Conservation (phyloP, 2,329 filamentous ascomycete species). For the Pseudogymnoascus sp. region DNA sequence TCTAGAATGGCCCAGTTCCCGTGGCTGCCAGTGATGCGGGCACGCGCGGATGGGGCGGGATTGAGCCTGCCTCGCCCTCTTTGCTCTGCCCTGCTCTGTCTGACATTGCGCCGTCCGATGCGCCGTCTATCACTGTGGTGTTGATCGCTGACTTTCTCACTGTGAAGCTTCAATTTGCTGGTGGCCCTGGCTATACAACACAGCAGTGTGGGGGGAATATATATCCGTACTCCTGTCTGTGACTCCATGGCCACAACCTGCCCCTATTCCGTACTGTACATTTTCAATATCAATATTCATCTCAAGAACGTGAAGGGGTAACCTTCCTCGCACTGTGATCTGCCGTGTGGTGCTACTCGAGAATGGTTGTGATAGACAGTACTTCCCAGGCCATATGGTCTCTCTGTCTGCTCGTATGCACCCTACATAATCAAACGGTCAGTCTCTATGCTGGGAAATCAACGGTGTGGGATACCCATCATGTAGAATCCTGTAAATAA, state of each 20-base stretch:
- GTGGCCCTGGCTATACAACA: background rate
- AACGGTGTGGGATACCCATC: background rate
- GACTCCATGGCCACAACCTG: background rate
- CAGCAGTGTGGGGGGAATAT: background rate
- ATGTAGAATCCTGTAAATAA: background rate
- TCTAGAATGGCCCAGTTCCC: background rate
- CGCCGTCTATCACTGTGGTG: background rate
- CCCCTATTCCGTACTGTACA: background rate
- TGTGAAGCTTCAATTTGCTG: background rate
- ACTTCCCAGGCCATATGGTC: background rate
- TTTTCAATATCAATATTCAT: background rate
- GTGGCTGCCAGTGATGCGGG: background rate
- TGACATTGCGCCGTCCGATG: background rate
- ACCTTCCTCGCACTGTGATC: background rate
- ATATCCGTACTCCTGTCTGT: background rate
- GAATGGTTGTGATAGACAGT: conserved; percentile 1
- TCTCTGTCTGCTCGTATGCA: background rate
- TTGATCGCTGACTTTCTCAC: background rate
- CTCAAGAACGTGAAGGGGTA: background rate
- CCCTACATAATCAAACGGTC: background rate
- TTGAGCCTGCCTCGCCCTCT: background rate
- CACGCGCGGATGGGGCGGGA: background rate
- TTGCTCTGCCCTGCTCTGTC: background rate
- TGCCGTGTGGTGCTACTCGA: background rate
- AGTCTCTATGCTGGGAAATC: background rate